Evolutionary conservation across 2,329 filamentous ascomycete species (phyloP).

Genomic region (Aspergillus flavus): DNA sequence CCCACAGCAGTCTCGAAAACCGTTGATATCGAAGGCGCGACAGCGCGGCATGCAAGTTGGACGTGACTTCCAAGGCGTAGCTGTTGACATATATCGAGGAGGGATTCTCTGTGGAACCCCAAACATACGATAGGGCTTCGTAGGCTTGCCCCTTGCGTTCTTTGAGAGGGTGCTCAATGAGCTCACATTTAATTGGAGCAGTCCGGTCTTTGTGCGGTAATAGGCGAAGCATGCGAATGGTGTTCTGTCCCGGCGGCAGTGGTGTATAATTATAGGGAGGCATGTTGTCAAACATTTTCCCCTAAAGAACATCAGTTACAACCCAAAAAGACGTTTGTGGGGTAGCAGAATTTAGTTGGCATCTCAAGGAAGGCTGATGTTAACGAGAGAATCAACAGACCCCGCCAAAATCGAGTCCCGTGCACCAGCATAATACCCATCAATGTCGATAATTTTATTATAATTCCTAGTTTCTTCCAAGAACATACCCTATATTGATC

Average conservation of each 20-base stretch:
- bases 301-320: not conserved
- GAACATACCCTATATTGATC: constrained; percentile 6
- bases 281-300: not conserved
- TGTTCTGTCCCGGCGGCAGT: not conserved
- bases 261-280: not conserved
- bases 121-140: not conserved
- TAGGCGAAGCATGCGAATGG: not conserved
- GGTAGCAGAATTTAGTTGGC: not conserved
- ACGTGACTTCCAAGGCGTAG: not conserved
- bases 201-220: not conserved
- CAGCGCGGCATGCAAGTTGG: not conserved
- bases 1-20: not conserved
- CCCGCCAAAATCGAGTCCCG: not conserved
- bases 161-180: not conserved
- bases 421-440: not conserved
- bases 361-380: not conserved
- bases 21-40: not conserved
- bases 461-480: not conserved
- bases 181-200: not conserved
- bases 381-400: not conserved
- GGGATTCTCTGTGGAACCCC: not conserved
- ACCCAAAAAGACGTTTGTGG: not conserved
- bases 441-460: not conserved
- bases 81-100: not conserved
- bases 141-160: not conserved